Evolutionary conservation across 495 filamentous ascomycete genomes (phyloP).

Genomic region (Bryoglossum gracile): DNA sequence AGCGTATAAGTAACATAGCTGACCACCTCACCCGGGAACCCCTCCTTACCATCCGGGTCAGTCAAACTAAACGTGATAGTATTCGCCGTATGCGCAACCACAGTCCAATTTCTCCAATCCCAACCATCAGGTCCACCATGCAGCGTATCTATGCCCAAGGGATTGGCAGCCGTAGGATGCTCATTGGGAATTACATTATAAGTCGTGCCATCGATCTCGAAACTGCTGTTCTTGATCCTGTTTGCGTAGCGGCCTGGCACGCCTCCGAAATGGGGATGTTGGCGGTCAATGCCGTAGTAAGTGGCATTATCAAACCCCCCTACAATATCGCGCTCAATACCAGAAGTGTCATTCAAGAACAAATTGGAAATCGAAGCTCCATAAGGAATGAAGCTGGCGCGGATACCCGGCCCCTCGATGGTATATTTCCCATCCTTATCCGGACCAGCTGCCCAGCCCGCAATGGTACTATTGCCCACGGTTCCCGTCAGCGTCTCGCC

Average conservation of each 20-base stretch:
- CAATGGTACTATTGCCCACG: constrained; percentile 18
- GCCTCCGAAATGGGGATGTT: constrained; percentile 69
- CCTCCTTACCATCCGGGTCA: constrained; percentile 61
- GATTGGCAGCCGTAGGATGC: constrained; percentile 41
- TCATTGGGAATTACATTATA: constrained; percentile 70
- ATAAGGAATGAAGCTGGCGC: constrained; percentile 68
- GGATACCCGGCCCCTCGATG: constrained; percentile 64
- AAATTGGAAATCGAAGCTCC: constrained; percentile 72
- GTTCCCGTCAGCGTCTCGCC: constrained; percentile 18
- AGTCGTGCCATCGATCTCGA: constrained; percentile 55
- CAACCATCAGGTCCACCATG: constrained; percentile 80
- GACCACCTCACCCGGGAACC: constrained; percentile 76
- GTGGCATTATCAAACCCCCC: constrained; percentile 73
- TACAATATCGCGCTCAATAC: constrained; percentile 58
- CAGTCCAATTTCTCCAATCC: constrained; percentile 74
- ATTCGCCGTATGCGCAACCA: constrained; percentile 55
- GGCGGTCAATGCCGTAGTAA: constrained; percentile 57
- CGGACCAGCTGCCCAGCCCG: constrained; percentile 23
- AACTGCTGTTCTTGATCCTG: constrained; percentile 79
- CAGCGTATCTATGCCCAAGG: constrained; percentile 55
- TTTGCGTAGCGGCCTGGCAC: constrained; percentile 81
- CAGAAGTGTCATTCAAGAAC: constrained; percentile 63
- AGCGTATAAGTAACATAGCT: constrained; percentile 68
- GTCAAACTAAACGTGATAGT: constrained; percentile 75
- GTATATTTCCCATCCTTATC: constrained; percentile 56